Percentiles rank a stretch among this genome's conserved stretches.
Conservation (phyloP, 768 basidiomycete genomes). For the Hemileccinum rubropunctum region DNA sequence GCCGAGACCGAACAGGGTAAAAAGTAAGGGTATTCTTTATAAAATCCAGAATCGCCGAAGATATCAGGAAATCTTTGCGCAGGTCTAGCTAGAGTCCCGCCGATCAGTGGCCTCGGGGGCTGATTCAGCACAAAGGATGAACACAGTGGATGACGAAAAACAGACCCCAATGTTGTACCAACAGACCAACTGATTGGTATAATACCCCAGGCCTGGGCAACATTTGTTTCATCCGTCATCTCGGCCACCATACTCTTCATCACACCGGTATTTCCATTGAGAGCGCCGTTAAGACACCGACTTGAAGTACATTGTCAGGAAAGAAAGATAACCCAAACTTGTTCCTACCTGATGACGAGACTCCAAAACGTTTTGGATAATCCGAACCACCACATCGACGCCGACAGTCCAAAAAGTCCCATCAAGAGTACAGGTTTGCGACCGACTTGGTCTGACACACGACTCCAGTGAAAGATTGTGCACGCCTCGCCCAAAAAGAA, state of each 20-base stretch:
- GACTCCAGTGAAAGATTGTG: constrained; percentile 49
- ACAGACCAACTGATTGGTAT: constrained; percentile 50
- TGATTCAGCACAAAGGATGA: constrained; percentile 1
- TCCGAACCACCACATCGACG: constrained; percentile 49
- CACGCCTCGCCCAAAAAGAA: constrained; percentile 50
- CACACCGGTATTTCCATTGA: constrained; percentile 57
- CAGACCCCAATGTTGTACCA: constrained; percentile 43
- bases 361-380: constrained; percentile 46
- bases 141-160: neutral
- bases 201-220: constrained; percentile 48
- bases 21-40: constrained; percentile 70
- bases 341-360: constrained; percentile 38
- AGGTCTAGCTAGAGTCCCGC: constrained; percentile 62
- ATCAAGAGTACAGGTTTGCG: constrained; percentile 46
- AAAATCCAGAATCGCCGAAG: constrained; percentile 57
- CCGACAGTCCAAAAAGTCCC: constrained; percentile 43
- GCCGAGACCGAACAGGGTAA: constrained; percentile 66
- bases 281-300: constrained; percentile 44
- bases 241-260: constrained; percentile 47
- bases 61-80: constrained; percentile 59
- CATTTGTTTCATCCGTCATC: constrained; percentile 36
- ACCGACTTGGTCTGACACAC: constrained; percentile 48
- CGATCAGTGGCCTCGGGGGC: constrained; percentile 57
- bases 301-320: constrained; percentile 19
- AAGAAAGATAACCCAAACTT: neutral